Base-by-base conservation (phyloP, 1,139 yeast genomes). In the Protomyces arabidopsidicola region DNA sequence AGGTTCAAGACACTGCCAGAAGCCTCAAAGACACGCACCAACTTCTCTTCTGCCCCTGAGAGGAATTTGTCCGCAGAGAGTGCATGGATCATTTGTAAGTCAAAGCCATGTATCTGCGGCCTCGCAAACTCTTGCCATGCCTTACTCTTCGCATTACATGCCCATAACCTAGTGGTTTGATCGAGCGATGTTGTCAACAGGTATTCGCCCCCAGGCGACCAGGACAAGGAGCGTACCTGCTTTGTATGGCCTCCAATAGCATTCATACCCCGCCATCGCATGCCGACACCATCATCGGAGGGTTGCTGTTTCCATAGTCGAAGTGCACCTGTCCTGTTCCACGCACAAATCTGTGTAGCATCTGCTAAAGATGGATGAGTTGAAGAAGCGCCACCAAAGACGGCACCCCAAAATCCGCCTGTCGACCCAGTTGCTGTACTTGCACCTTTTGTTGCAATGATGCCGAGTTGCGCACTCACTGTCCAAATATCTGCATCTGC, bases 101-200 rank as follows among this genome's bases (percentile, higher is more conserved):
- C 98, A 72, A 90, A 95, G 12, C 99, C 99, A 74, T 95, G 99
- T 68, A 95, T 93, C 73, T 95, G 99, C 0, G 98, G 98, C 70
- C 99, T 82, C 1, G 97, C 90, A 74, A 93, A 85, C 73, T 95
- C 99, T 72, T 86, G 88, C 96, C 96, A 90, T 0, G 63, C 51
- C 2, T 67, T 63, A 6, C 34, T 39, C 9, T 76, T 73, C 8
- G 69, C 69, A 3, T 69, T 70, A 22, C 82, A 83, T 0, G 96
- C 86, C 75, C 81, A 86, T 31, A 95, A 74, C 72, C 98, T 80
- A 0, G 98, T 89, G 0, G 98, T 93, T 75, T 95, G 98, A 73
- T 95, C 99, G 60, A 89, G 76, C 0, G 79, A 63, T 8, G 97
- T 89, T 0, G 90, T 79, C 67, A 88, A 75, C 48, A 91, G 75